Conservation (phyloP, 192 early-diverging fungal species). For the Mortierella alpina region DNA sequence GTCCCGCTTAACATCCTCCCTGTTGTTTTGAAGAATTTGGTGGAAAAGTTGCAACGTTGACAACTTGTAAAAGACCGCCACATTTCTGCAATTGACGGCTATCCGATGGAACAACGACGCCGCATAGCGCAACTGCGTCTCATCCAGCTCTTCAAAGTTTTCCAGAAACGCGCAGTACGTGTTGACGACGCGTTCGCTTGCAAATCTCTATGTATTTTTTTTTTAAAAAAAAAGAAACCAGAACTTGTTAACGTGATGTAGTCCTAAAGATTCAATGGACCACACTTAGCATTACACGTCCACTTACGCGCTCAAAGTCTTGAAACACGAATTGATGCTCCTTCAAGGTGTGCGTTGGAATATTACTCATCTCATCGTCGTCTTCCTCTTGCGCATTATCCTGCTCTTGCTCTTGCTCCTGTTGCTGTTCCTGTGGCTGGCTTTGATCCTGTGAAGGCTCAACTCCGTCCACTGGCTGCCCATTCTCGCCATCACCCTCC, state of each 20-base stretch:
- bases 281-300: background rate
- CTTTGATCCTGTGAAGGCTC: too few relatives aligned
- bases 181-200: constrained; percentile 58
- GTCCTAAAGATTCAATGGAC: constrained; percentile 8
- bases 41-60: constrained; percentile 74
- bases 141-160: constrained; percentile 62
- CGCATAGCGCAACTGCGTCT: constrained; percentile 61
- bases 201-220: constrained; percentile 58
- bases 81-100: constrained; percentile 65
- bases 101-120: constrained; percentile 75
- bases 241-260: constrained; percentile 27
- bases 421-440: background rate
- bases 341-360: constrained; percentile 21
- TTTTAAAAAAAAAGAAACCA: background rate
- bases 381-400: constrained; percentile 16
- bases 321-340: constrained; percentile 55
- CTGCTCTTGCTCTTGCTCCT: background rate
- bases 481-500: constrained; percentile 1
- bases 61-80: constrained; percentile 71
- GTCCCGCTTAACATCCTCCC: constrained; percentile 34
- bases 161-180: constrained; percentile 69
- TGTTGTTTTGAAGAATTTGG: constrained; percentile 56
- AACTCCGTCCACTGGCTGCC: constrained; percentile 1
- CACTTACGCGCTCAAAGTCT: constrained; percentile 62
- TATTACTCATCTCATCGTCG: constrained; percentile 19